These are phyloP conservation scores for Hirsutella thompsonii DNA, from an alignment of 2,329 filamentous ascomycete genomes.

Conservation along the genomic window DNA sequence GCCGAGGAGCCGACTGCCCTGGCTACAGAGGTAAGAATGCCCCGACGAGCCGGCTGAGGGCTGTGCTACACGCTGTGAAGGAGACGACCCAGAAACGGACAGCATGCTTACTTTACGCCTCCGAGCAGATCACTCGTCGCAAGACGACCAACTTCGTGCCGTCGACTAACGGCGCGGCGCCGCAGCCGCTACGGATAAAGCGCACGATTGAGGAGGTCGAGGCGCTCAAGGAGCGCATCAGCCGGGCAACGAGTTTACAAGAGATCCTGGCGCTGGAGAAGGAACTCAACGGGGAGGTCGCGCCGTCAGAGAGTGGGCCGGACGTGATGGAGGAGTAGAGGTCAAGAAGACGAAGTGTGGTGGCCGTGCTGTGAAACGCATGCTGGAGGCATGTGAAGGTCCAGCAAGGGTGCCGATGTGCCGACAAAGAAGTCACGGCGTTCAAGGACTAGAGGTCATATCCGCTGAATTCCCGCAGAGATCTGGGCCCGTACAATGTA, in stretches of 20 bases:
- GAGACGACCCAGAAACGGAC: no score
- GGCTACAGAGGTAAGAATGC: conserved; percentile 44
- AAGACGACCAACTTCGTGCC: conserved; percentile 65
- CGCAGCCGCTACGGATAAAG: conserved; percentile 65
- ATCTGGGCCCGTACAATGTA: no score
- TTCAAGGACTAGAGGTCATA: no score
- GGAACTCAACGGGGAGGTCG: conserved; percentile 75
- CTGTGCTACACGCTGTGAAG: no score
- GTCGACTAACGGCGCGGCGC: conserved; percentile 29
- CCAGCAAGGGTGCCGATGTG: no score
- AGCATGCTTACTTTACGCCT: no score
- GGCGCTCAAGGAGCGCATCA: conserved; percentile 74
- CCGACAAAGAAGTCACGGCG: no score
- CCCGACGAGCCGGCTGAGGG: no score
- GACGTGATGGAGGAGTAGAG: conserved; percentile 47
- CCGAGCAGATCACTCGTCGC: conserved; percentile 58
- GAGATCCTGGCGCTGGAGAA: conserved; percentile 88
- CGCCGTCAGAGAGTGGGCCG: conserved; percentile 55
- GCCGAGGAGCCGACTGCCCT: conserved; percentile 64
- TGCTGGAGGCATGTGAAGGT: not conserved
- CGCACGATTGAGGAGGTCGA: conserved; percentile 82
- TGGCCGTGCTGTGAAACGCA: not conserved
- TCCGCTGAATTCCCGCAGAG: no score
- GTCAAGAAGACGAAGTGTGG: no score
- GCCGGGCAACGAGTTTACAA: conserved; percentile 74